Conservation (phyloP, 768 basidiomycete genomes). For the Lepiota brunneoincarnata region DNA sequence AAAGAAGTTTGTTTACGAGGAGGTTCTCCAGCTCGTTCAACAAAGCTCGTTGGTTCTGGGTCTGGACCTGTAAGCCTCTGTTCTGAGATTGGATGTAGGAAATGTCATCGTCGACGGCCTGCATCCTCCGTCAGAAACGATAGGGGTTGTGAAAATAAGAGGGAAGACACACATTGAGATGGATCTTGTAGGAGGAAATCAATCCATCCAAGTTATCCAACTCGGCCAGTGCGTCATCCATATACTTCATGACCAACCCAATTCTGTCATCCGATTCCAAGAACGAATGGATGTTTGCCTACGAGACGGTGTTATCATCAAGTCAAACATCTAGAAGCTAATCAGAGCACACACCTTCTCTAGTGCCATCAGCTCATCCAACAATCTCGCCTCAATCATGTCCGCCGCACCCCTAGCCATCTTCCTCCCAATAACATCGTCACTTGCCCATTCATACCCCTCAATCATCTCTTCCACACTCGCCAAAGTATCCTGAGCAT, state of each 20-base stretch:
- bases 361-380: constrained; percentile 88
- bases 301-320: constrained; percentile 7
- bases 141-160: not conserved
- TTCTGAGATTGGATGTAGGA: constrained; percentile 95
- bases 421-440: constrained; percentile 66
- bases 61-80: constrained; percentile 95
- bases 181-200: constrained; percentile 93
- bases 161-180: constrained; percentile 72
- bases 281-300: constrained; percentile 98
- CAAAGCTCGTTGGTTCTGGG: constrained; percentile 88
- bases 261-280: constrained; percentile 95
- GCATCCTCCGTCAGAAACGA: constrained; percentile 2
- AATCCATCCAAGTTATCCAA: constrained; percentile 88
- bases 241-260: constrained; percentile 75
- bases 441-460: constrained; percentile 95
- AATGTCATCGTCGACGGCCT: constrained; percentile 97
- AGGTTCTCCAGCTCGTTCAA: constrained; percentile 85
- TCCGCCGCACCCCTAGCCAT: constrained; percentile 76
- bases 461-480: constrained; percentile 99
- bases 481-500: constrained; percentile 75
- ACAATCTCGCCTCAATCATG: constrained; percentile 83
- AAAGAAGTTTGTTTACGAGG: constrained; percentile 46
- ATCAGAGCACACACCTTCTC: constrained; percentile 66
- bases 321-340: constrained; percentile 1
- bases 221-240: constrained; percentile 88